Conservation (phyloP, 1,139 yeast genomes). For the Meyerozyma athensensis region DNA sequence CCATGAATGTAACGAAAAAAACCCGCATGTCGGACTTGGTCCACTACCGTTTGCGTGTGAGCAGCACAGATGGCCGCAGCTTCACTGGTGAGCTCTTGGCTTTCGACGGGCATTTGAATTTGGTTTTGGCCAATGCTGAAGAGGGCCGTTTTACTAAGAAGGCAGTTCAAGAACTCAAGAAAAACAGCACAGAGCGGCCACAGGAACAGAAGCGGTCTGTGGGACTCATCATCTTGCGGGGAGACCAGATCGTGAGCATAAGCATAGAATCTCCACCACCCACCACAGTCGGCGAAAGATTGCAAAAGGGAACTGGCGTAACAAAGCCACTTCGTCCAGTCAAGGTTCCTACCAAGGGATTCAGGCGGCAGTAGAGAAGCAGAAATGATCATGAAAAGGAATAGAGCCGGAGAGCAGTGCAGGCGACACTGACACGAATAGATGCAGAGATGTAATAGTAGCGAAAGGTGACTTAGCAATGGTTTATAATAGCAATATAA, state of each 20-base stretch:
- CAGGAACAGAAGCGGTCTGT: slow-evolving; percentile 64
- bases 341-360: not conserved
- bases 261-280: slow-evolving; percentile 79
- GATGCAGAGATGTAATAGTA: too few relatives aligned
- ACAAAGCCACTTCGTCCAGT: slow-evolving; percentile 28
- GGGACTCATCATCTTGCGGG: slow-evolving; percentile 81
- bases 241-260: slow-evolving; percentile 83
- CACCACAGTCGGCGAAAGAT: slow-evolving; percentile 39
- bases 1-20: slow-evolving; percentile 30
- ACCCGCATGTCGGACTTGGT: slow-evolving; percentile 65
- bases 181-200: slow-evolving; percentile 18
- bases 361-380: slow-evolving; percentile 2
- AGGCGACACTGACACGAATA: too few relatives aligned
- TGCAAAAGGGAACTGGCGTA: slow-evolving; percentile 43
- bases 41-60: slow-evolving; percentile 67
- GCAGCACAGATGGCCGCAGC: slow-evolving; percentile 69
- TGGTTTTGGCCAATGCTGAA: slow-evolving; percentile 80
- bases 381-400: not conserved
- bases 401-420: not conserved
- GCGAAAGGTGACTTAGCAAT: too few relatives aligned
- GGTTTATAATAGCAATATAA: too few relatives aligned
- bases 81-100: slow-evolving; percentile 80
- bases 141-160: slow-evolving; percentile 75
- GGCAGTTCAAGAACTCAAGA: slow-evolving; percentile 38
- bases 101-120: slow-evolving; percentile 84